Percentiles rank a stretch among this genome's conserved stretches.
These are phyloP conservation scores for Aaosphaeria arxii DNA, from an alignment of 2,329 filamentous ascomycete genomes.

Conservation along the genomic window DNA sequence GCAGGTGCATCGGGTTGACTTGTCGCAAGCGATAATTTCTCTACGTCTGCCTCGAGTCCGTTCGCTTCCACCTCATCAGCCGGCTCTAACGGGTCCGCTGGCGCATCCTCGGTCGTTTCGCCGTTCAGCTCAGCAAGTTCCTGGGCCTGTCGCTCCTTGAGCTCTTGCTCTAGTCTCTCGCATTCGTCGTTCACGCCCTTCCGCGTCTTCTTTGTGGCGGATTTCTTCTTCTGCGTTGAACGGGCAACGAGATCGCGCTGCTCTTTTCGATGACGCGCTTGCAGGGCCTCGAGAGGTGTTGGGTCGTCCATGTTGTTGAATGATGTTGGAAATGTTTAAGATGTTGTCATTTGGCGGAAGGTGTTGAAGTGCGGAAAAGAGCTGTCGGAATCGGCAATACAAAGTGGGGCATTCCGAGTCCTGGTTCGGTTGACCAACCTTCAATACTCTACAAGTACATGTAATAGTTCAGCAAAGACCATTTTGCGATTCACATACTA, in stretches of 20 bases:
- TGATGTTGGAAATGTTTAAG: no score
- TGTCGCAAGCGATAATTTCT: slow-evolving; percentile 7
- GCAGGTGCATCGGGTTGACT: not conserved
- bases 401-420: no score
- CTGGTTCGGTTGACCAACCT: no score
- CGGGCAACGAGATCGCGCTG: slow-evolving; percentile 79
- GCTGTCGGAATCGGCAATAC: no score
- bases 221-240: slow-evolving; percentile 95
- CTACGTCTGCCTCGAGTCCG: slow-evolving; percentile 10
- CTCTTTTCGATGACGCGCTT: slow-evolving; percentile 82
- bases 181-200: slow-evolving; percentile 62
- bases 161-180: slow-evolving; percentile 54
- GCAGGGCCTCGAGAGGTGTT: slow-evolving; percentile 65
- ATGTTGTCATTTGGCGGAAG: no score
- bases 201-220: slow-evolving; percentile 77
- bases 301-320: no score
- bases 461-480: no score
- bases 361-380: no score
- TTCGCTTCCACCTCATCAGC: slow-evolving; percentile 9
- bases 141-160: slow-evolving; percentile 52
- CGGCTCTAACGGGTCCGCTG: slow-evolving; percentile 2
- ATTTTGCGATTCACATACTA: no score
- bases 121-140: slow-evolving; percentile 47
- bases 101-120: slow-evolving; percentile 29
- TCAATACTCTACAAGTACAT: no score